These are phyloP conservation scores for Fonsecaea pedrosoi DNA, from an alignment of 2,329 filamentous ascomycete species.

Conservation along the genomic window DNA sequence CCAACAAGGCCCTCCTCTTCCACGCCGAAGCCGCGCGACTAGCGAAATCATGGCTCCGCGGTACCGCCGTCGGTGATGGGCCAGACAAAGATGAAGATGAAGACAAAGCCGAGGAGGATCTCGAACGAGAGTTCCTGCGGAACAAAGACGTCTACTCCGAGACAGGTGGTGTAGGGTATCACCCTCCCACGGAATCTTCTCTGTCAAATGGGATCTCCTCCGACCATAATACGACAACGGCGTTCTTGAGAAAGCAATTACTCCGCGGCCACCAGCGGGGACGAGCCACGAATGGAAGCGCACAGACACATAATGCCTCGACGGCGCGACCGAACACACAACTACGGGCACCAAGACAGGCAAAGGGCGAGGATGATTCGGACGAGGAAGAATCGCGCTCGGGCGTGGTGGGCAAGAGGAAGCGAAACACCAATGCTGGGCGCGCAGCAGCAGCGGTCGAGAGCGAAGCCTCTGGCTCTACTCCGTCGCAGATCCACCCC, in stretches of 20 bases:
- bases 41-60: slow-evolving; percentile 32
- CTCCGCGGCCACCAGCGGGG: slow-evolving; percentile 15
- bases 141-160: slow-evolving; percentile 27
- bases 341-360: background rate
- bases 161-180: slow-evolving; percentile 28
- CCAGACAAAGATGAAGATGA: slow-evolving; percentile 4
- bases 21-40: slow-evolving; percentile 33
- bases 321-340: slow-evolving; percentile 15
- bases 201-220: background rate
- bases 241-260: slow-evolving; percentile 33
- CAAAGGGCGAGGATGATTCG: background rate
- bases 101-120: slow-evolving; percentile 13
- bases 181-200: background rate
- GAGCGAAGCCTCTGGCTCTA: background rate
- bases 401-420: slow-evolving; percentile 7
- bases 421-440: background rate
- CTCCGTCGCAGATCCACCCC: background rate
- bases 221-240: slow-evolving; percentile 1
- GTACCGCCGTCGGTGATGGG: background rate
- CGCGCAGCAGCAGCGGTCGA: background rate
- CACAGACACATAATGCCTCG: slow-evolving; percentile 5
- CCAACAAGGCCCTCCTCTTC: slow-evolving; percentile 31
- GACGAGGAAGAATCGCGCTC: slow-evolving; percentile 24
- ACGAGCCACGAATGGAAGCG: background rate
- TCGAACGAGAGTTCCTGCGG: slow-evolving; percentile 16